Base-by-base conservation (phyloP, 2,329 filamentous ascomycete genomes). In the Microcyclosporella mali region DNA sequence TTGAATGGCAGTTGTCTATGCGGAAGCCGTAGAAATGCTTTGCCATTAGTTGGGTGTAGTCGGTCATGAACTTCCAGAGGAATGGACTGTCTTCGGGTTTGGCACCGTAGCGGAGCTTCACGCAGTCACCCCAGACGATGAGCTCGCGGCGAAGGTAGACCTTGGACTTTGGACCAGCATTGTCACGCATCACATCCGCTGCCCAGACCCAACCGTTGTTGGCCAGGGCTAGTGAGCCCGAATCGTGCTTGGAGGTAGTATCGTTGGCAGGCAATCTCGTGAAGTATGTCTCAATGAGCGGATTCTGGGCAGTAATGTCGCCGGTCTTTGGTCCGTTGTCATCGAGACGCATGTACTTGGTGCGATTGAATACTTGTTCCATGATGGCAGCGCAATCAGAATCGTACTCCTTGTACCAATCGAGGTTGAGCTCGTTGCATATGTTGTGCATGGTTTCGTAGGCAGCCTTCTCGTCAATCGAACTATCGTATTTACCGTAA, bases 141-240 rank as follows among this genome's bases (percentile, higher is more conserved):
- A 98, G 88, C 65, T 98, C 88, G 54, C 92, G 80, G 40, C 88
- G 80, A n/a, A 98, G 76, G 60, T 98, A 98, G n/a, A 90, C 88
- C 43, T 83, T 82, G 7, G 90, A 95, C 35, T 85, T 74, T 0
- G 88, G 84, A 0, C 94, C 94, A 21, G 92, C 92, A 59, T 97
- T 92, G 68, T 98, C 92, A 33, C 87, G 77, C 66, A 97, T 77
- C 1, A 92, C 90, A 67, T 97, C 94, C 4, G 90, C 90, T 45
- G 87, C 90, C 92, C 92, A 98, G 7, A 98, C 89, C 92, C 92
- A 98, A 33, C 92, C 92, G 60, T 98, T 98, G 67, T 97, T 97
- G 31, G 83, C 89, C 39, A 98, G 70, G 2, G 87, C 86, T 34
- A 94, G 74, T 33, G 88, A 83, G 44, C 83, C 82, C 1, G 81